Percentiles rank a stretch among this genome's conserved stretches.
Conservation (phyloP, 495 filamentous ascomycete species). For the Trichoderma orchidacearum region DNA sequence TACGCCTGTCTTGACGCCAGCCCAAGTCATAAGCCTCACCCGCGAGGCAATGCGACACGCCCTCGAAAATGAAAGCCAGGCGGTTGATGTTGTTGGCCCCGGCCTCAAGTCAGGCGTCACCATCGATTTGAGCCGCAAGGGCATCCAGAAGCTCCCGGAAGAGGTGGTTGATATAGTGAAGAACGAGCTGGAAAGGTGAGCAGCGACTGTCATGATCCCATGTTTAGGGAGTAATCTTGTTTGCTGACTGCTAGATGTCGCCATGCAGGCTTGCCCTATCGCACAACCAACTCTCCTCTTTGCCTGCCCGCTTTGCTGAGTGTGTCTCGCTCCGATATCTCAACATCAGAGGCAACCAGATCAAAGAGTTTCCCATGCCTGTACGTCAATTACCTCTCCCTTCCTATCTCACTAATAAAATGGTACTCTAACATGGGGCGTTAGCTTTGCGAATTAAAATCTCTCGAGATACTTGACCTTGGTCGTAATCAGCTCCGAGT, state of each 20-base stretch:
- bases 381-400: conserved; percentile 27
- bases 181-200: conserved; percentile 80
- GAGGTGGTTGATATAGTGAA: conserved; percentile 88
- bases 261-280: conserved; percentile 63
- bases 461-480: conserved; percentile 85
- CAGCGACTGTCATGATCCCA: too few relatives aligned
- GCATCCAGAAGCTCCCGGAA: conserved; percentile 68
- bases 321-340: conserved; percentile 84
- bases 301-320: conserved; percentile 71
- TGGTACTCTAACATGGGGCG: conserved; percentile 2
- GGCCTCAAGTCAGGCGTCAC: conserved; percentile 68
- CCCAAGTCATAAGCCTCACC: conserved; percentile 42
- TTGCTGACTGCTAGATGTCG: conserved; percentile 5
- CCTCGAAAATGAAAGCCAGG: conserved; percentile 53
- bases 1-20: conserved; percentile 25
- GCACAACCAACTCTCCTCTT: conserved; percentile 69
- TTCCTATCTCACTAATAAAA: not conserved
- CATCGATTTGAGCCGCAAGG: conserved; percentile 75
- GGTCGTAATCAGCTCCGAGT: conserved; percentile 69
- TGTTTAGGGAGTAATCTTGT: not conserved
- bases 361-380: conserved; percentile 74
- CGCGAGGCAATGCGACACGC: conserved; percentile 53
- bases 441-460: conserved; percentile 60
- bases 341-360: conserved; percentile 80
- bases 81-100: conserved; percentile 52